Evolutionary conservation across 371 early-diverging fungal genomes (phyloP).

Genomic region (Mortierella sp.): DNA sequence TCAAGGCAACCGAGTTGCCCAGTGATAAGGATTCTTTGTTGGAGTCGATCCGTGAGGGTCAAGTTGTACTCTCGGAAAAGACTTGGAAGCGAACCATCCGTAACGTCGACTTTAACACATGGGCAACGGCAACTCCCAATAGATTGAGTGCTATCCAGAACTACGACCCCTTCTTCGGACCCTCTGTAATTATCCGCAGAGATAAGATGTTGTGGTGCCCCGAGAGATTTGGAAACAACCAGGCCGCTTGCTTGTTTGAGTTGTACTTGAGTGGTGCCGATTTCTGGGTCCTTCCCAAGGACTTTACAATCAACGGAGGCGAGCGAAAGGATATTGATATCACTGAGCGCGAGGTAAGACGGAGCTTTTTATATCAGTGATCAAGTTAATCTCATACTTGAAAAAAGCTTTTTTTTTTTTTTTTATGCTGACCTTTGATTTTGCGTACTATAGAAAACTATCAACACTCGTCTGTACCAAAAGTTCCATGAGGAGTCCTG

Average conservation of each 20-base stretch:
- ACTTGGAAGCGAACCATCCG: slow-evolving; percentile 56
- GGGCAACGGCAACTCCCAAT: slow-evolving; percentile 44
- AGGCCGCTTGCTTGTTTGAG: slow-evolving; percentile 73
- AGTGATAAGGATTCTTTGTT: slow-evolving; percentile 31
- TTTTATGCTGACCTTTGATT: neutral
- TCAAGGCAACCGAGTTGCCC: slow-evolving; percentile 23
- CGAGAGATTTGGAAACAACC: slow-evolving; percentile 73
- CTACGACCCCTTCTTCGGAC: slow-evolving; percentile 54
- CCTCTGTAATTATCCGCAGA: slow-evolving; percentile 48
- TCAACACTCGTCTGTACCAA: slow-evolving; percentile 56
- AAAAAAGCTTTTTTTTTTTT: neutral
- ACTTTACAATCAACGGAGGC: slow-evolving; percentile 61
- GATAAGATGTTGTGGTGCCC: slow-evolving; percentile 64
- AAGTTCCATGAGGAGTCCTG: slow-evolving; percentile 60
- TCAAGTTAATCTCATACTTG: neutral
- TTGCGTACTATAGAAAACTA: slow-evolving; percentile 38
- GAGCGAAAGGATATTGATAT: slow-evolving; percentile 24
- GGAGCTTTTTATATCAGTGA: neutral
- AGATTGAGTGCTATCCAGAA: slow-evolving; percentile 53
- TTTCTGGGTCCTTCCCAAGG: slow-evolving; percentile 68
- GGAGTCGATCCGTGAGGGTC: slow-evolving; percentile 20
- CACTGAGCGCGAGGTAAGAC: slow-evolving; percentile 51
- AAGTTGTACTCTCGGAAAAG: slow-evolving; percentile 50
- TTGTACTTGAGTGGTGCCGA: slow-evolving; percentile 69
- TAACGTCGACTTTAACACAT: slow-evolving; percentile 51